Conservation (phyloP, 2,329 filamentous ascomycete species). For the Sphaerulina vaccinii region DNA sequence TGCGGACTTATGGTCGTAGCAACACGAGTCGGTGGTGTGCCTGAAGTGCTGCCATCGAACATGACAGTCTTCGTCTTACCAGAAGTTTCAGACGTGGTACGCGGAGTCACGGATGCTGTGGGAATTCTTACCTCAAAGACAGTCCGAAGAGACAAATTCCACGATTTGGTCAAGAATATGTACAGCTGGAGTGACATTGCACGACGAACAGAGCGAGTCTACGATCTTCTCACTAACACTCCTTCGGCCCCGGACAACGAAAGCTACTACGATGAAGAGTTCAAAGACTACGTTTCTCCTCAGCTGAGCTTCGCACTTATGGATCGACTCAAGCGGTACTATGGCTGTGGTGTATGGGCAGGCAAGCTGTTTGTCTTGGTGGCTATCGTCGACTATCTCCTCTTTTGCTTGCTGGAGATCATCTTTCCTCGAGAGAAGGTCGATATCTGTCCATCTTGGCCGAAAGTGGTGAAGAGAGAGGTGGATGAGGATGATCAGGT, state of each 20-base stretch:
- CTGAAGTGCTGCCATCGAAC: conserved; percentile 89
- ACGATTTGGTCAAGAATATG: conserved; percentile 97
- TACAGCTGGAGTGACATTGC: conserved; percentile 98
- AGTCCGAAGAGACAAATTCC: conserved; percentile 88
- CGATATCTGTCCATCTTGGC: conserved; percentile 89
- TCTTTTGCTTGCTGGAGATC: conserved; percentile 85
- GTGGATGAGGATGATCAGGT: not conserved
- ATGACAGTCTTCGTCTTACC: conserved; percentile 98
- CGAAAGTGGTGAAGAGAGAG: conserved; percentile 37
- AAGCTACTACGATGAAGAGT: conserved; percentile 80
- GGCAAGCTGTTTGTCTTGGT: conserved; percentile 96
- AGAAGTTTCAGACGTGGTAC: conserved; percentile 91
- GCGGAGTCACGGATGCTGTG: conserved; percentile 86
- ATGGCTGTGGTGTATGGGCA: conserved; percentile 97
- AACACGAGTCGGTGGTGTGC: conserved; percentile 93
- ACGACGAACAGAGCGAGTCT: conserved; percentile 88
- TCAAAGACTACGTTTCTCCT: conserved; percentile 64
- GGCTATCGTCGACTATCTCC: conserved; percentile 87
- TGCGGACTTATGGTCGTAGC: conserved; percentile 96
- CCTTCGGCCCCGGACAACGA: conserved; percentile 64
- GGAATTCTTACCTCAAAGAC: conserved; percentile 69
- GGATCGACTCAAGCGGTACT: conserved; percentile 92
- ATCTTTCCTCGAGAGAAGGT: conserved; percentile 81
- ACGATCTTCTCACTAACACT: conserved; percentile 86
- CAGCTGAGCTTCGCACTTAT: conserved; percentile 91